Conservation (phyloP, 2,329 filamentous ascomycete species). For the Tolypocladium nubicola region DNA sequence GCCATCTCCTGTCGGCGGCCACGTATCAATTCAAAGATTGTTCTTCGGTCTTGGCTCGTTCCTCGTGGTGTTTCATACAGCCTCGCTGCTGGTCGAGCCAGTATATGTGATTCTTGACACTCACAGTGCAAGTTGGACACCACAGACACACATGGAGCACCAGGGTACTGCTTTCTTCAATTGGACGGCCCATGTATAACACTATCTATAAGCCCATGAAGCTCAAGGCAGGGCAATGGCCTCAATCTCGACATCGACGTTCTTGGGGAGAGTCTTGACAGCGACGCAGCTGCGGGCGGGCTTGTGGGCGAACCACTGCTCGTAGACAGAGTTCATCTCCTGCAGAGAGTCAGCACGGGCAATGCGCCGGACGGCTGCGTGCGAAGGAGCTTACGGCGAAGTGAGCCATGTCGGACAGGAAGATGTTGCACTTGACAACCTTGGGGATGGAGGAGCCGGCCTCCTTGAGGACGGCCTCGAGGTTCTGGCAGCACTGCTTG, state of each 20-base stretch:
- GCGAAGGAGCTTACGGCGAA: conserved; percentile 47
- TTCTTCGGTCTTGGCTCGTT: not conserved
- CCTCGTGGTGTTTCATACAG: not conserved
- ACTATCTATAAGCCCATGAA: not conserved
- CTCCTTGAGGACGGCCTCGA: conserved; percentile 72
- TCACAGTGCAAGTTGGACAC: not conserved
- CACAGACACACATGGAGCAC: not conserved
- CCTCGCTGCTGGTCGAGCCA: not conserved
- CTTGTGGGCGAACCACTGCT: conserved; percentile 73
- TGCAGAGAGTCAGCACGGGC: conserved; percentile 11
- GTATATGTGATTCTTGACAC: not conserved
- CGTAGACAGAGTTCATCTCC: conserved; percentile 79
- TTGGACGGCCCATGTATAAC: not conserved
- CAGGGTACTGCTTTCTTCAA: not conserved
- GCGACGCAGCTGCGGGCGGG: conserved; percentile 84
- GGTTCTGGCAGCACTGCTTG: conserved; percentile 58
- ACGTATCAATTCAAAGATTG: not conserved
- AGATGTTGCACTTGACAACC: conserved; percentile 87
- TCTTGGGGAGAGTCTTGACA: conserved; percentile 79
- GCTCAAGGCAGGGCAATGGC: conserved; percentile 61
- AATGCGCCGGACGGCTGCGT: not conserved
- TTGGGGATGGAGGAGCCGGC: conserved; percentile 68
- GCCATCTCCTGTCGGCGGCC: not conserved
- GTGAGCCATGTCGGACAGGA: conserved; percentile 82
- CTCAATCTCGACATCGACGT: conserved; percentile 83